Evolutionary conservation across 768 basidiomycete genomes (phyloP).

Genomic region (Amanita phalloides): DNA sequence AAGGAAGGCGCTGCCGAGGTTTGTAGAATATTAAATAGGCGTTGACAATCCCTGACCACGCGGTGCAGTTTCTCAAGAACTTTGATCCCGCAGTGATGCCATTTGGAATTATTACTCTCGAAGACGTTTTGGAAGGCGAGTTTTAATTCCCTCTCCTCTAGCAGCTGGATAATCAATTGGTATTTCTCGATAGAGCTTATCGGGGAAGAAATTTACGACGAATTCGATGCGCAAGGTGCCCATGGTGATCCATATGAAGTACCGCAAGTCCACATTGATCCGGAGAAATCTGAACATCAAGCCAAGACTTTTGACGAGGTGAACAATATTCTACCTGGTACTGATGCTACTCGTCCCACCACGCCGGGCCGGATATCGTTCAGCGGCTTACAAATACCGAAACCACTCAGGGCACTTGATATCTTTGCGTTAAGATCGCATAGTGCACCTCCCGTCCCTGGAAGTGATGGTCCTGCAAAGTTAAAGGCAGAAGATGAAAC

Average conservation of each 20-base stretch:
- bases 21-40: conserved; percentile 8
- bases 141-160: not conserved
- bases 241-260: conserved; percentile 36
- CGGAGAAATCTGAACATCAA: conserved; percentile 3
- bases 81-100: conserved; percentile 79
- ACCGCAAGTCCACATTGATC: conserved; percentile 12
- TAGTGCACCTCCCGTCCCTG: conserved; percentile 48
- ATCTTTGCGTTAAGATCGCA: conserved; percentile 35
- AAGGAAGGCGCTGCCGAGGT: conserved; percentile 72
- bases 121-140: conserved; percentile 80
- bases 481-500: not conserved
- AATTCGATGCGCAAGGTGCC: conserved; percentile 76
- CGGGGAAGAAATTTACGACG: conserved; percentile 89
- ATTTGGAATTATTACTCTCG: conserved; percentile 85
- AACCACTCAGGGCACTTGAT: conserved; percentile 33
- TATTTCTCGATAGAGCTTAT: conserved; percentile 48
- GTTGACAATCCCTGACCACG: not conserved
- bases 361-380: conserved; percentile 1
- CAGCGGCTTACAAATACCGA: conserved; percentile 21
- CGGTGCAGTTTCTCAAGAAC: conserved; percentile 61
- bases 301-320: not conserved
- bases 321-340: not conserved
- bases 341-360: not conserved
- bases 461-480: conserved; percentile 16
- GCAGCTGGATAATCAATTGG: not conserved